These are phyloP conservation scores for Alternaria atra DNA, from an alignment of 2,329 filamentous ascomycete genomes.

Conservation along the genomic window DNA sequence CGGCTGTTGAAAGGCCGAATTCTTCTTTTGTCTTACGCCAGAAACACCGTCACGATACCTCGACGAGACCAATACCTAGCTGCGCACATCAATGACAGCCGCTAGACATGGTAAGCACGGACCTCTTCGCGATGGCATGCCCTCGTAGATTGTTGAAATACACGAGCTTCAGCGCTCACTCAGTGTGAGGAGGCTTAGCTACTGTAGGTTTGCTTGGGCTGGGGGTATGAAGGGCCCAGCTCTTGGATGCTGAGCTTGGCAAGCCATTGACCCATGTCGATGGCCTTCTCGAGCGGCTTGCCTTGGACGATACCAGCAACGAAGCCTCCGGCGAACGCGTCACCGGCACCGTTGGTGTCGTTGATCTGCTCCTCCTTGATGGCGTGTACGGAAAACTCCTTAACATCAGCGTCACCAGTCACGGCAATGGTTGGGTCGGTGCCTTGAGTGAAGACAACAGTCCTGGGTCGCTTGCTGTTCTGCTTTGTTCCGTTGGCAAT, in stretches of 20 bases:
- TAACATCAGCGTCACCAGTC: slow-evolving; percentile 68
- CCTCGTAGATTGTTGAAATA: slow-evolving; percentile 54
- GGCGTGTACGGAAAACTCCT: slow-evolving; percentile 81
- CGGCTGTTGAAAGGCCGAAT: slow-evolving; percentile 34
- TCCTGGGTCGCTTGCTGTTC: slow-evolving; percentile 82
- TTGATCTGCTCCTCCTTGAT: slow-evolving; percentile 82
- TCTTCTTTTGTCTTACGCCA: slow-evolving; percentile 9
- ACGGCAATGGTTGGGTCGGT: slow-evolving; percentile 90
- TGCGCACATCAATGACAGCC: background rate
- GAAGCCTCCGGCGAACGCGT: slow-evolving; percentile 96
- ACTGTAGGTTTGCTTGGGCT: slow-evolving; percentile 53
- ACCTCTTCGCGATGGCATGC: slow-evolving; percentile 10
- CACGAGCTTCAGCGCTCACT: slow-evolving; percentile 49
- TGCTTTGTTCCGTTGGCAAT: slow-evolving; percentile 91
- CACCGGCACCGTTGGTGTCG: slow-evolving; percentile 96
- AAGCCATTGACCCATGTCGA: slow-evolving; percentile 97
- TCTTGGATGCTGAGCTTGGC: slow-evolving; percentile 94
- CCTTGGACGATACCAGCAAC: slow-evolving; percentile 87
- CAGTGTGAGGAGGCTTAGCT: slow-evolving; percentile 40
- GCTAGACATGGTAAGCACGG: slow-evolving; percentile 5
- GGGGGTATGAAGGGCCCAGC: slow-evolving; percentile 83
- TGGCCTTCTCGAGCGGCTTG: slow-evolving; percentile 77
- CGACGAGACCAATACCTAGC: background rate
- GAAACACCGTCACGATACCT: slow-evolving; percentile 4
- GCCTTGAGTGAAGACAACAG: slow-evolving; percentile 94